A percentile compares a stretch with the other conserved stretches of the same genome.
Evolutionary conservation across 106 monocot species (phyloP).

Genomic region (Apostasia shenzhenica): DNA sequence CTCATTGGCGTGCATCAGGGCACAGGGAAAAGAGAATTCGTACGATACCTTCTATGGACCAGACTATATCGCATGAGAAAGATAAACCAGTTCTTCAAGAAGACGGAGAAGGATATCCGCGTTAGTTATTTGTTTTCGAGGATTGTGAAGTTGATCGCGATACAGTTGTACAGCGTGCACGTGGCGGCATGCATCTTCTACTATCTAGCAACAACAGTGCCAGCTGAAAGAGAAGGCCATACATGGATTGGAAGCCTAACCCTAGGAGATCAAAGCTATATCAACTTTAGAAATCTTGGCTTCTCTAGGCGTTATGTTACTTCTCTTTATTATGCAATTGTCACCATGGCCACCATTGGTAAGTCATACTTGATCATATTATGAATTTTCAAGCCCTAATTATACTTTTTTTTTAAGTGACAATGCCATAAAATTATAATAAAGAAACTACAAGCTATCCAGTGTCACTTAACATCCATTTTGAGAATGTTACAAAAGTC

Average conservation of each 20-base stretch:
- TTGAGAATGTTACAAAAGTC: too few relatives aligned
- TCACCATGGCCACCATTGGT: constrained; percentile 56
- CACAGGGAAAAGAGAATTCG: constrained; percentile 28
- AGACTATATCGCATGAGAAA: constrained; percentile 36
- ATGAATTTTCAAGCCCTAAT: background rate
- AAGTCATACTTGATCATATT: background rate
- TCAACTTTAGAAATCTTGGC: constrained; percentile 54
- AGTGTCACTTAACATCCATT: too few relatives aligned
- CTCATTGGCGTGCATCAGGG: constrained; percentile 7
- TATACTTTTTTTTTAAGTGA: background rate
- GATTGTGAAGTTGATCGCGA: constrained; percentile 50
- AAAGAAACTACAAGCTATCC: too few relatives aligned
- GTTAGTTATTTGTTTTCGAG: constrained; percentile 54
- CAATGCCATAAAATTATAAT: too few relatives aligned
- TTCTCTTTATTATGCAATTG: constrained; percentile 49
- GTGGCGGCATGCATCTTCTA: constrained; percentile 58
- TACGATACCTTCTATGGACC: constrained; percentile 35
- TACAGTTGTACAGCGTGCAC: constrained; percentile 60
- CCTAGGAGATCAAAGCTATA: constrained; percentile 37
- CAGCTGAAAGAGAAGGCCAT: constrained; percentile 23
- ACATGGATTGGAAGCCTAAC: constrained; percentile 66
- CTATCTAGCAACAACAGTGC: constrained; percentile 62
- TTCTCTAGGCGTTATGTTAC: constrained; percentile 47
- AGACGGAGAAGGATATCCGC: constrained; percentile 57
- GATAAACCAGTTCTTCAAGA: constrained; percentile 33